Base-by-base conservation (phyloP, 495 filamentous ascomycete species). In the Cryomyces minteri region DNA sequence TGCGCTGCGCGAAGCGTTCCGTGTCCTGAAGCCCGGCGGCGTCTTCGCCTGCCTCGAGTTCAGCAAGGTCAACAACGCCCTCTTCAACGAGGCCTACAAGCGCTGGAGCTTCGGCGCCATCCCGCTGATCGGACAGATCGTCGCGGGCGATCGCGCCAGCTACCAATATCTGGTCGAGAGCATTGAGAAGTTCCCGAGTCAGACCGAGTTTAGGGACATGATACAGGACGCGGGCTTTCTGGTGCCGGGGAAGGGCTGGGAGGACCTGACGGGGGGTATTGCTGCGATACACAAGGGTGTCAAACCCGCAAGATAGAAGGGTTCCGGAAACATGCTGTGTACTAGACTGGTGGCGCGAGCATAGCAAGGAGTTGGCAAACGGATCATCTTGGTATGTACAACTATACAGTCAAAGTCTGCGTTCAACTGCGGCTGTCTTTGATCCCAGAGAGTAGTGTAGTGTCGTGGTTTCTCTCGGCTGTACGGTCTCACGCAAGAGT, bases 121-220 rank as follows among this genome's bases (percentile, higher is more conserved):
- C 51, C 90, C 90, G 2, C 54, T 98, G 40, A 94, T 98, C 59
- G 90, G 90, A 12, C 88, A 98, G 66, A 52, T 98, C 51, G 88
- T 98, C 31, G 92, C 90, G 4, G 88, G 82, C 3, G 90, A 98
- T 59, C 70, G 90, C 43, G 87, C 86, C 53, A 94, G 85, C 57
- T 98, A 98, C 62, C 92, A 96, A 73, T 98, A 98, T 66, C 64
- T 98, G 33, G 92, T 96, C 29, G 90, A 98, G 73, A 94, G 85
- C 63, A 96, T 98, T 65, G 87, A 94, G 67, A 66, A 72, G 37
- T 98, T 96, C 58, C 92, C 92, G 4, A 74, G 67, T 42, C 90
- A 98, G 68, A 65, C 72, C 42, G 76, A 84, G 55, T 96, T 88
- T 60, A 67, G 76, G 51, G 74, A 73, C 39, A 90, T 96, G 86